Base-by-base conservation (phyloP, 352 stramenopile species). In the Hyaloperonospora brassicae region DNA sequence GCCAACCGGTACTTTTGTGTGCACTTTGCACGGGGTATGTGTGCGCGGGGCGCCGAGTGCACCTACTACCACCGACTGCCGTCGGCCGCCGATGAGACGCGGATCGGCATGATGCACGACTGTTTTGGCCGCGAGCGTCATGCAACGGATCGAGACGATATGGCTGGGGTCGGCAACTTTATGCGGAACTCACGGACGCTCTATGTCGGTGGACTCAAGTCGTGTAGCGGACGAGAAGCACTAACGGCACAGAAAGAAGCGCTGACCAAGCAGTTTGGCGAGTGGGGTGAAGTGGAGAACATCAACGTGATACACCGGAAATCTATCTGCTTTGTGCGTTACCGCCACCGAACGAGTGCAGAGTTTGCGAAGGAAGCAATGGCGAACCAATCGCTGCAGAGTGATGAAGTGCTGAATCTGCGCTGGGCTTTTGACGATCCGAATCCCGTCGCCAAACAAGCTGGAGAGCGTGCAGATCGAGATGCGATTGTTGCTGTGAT, bases 281-380 rank as follows among this genome's bases (percentile, higher is more conserved):
- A 97, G 62, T 98, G 83, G 80, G 92, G 92, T 14, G 92, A 98
- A 64, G 79, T 97, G 8, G 92, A 98, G 64, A 90, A 85, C 56
- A 78, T 97, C 50, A 98, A 98, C 71, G 79, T 97, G 21, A 91
- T 98, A 49, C 76, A 89, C 46, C 72, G 91, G n/a, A 71, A 96
- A 50, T 86, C 78, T 14, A 96, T 97, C 58, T 76, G 76, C 43
- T 98, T 98, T 50, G 85, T 97, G 39, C 66, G 91, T 23, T 96
- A 78, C 53, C 79, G 83, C 43, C 76, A 90, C 53, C 76, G 80
- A 31, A 84, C 73, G 27, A 92, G 66, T 59, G 89, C 72, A 46
- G 80, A 91, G 59, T 93, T 93, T 52, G 80, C 80, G 10, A 90
- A 89, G 52, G 80, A 91, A 58, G 91, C 92, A 11, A 97, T 98